Percentiles rank a stretch among this genome's conserved stretches.
These are phyloP conservation scores for Gnomoniopsis sp. DNA, from an alignment of 2,329 filamentous ascomycete species.

Conservation along the genomic window DNA sequence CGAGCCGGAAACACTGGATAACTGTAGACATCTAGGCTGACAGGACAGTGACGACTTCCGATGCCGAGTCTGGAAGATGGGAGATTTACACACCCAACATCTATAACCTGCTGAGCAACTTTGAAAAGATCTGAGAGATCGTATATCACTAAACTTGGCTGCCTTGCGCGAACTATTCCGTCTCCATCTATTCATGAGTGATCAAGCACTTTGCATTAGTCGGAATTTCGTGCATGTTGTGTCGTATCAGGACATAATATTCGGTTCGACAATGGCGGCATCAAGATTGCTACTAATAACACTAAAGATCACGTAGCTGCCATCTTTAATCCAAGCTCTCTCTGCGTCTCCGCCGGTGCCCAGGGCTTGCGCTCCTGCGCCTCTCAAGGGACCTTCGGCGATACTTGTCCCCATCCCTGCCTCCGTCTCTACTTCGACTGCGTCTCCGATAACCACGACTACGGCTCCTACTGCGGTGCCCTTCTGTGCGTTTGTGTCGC, in stretches of 20 bases:
- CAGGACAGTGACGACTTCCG: not conserved
- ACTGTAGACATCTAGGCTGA: not conserved
- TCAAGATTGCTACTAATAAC: not conserved
- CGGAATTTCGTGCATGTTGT: too few species aligned
- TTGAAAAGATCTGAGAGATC: not conserved
- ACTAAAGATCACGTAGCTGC: not conserved
- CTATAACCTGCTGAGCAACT: not conserved
- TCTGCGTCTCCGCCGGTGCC: not conserved
- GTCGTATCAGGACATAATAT: not conserved
- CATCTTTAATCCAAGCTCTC: not conserved
- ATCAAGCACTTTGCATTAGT: too few species aligned
- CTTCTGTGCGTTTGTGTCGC: slow-evolving; percentile 26
- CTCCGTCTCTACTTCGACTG: slow-evolving; percentile 18
- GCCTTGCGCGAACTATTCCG: too few species aligned
- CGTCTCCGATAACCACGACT: slow-evolving; percentile 25
- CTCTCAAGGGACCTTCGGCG: slow-evolving; percentile 24
- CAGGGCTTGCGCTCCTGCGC: slow-evolving; percentile 21
- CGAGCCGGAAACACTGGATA: not conserved
- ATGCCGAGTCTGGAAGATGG: not conserved
- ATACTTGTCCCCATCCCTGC: slow-evolving; percentile 29
- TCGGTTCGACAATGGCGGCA: not conserved
- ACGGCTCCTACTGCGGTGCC: slow-evolving; percentile 26
- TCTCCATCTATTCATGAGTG: too few species aligned
- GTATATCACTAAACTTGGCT: too few species aligned
- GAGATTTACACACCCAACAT: not conserved